Evolutionary conservation across 805 yeast species (phyloP).

Genomic region (Ogataea paradorogensis): DNA sequence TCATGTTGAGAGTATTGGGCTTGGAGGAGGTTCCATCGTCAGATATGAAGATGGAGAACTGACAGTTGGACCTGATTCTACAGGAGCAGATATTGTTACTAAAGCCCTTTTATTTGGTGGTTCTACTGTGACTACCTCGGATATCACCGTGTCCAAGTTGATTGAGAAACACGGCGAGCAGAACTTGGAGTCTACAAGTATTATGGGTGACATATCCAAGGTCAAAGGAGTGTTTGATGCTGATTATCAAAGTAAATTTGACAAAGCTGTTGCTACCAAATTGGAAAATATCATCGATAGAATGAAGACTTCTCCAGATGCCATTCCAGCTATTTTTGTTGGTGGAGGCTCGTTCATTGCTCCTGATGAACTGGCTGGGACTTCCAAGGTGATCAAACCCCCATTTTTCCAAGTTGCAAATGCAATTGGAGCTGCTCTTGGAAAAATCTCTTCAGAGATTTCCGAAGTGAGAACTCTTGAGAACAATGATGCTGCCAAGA

Average conservation of each 20-base stretch:
- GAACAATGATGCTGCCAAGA: conserved; percentile 7
- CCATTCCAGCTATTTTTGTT: conserved; percentile 41
- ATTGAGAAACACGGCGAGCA: conserved; percentile 21
- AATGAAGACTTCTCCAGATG: conserved; percentile 42
- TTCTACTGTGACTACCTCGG: conserved; percentile 7
- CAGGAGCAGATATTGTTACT: conserved; percentile 8
- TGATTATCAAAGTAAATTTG: neutral
- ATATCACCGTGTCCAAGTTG: conserved; percentile 4
- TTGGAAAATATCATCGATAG: conserved; percentile 40
- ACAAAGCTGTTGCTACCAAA: conserved; percentile 20
- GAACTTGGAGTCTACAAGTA: conserved; percentile 22
- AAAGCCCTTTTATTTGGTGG: conserved; percentile 7
- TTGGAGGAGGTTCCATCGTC: conserved; percentile 9
- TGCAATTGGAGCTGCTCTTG: conserved; percentile 49
- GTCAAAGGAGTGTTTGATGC: conserved; percentile 4
- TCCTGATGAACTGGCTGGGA: conserved; percentile 35
- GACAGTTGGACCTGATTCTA: conserved; percentile 8
- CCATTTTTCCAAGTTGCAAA: conserved; percentile 42
- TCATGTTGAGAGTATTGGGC: conserved; percentile 7
- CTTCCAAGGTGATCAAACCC: conserved; percentile 40
- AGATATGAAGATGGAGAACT: conserved; percentile 2
- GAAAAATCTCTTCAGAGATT: conserved; percentile 37
- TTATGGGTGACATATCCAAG: conserved; percentile 27
- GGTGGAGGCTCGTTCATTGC: conserved; percentile 50
- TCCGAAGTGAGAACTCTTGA: conserved; percentile 16